A percentile compares a stretch with the other conserved stretches of the same genome.
phyloP scores from a whole-genome alignment of 2,329 filamentous ascomycete species.

The Penicillium sp. region DNA sequence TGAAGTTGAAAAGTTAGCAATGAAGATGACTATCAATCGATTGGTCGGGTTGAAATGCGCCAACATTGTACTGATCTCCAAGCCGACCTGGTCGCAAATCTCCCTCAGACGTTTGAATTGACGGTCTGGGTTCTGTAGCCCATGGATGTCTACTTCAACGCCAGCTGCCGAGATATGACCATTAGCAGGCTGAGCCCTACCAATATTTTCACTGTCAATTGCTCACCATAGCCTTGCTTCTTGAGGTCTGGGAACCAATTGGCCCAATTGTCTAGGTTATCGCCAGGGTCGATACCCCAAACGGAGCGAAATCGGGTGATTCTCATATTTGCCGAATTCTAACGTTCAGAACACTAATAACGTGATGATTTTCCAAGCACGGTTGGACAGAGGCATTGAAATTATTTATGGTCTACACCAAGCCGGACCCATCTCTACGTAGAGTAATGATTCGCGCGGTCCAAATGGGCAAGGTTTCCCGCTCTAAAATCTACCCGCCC shows the following conservation, averaged over 20 bases:
- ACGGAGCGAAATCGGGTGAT: slow-evolving; percentile 19
- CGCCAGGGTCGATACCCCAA: slow-evolving; percentile 21
- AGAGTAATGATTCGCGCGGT: neutral
- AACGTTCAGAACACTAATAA: too few species aligned
- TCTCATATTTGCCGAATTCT: slow-evolving; percentile 5
- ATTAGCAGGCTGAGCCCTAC: neutral
- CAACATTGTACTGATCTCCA: slow-evolving; percentile 20
- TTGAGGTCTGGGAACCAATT: slow-evolving; percentile 20
- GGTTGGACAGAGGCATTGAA: neutral
- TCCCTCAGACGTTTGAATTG: slow-evolving; percentile 6
- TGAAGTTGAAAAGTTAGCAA: neutral
- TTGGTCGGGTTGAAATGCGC: neutral
- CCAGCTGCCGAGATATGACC: slow-evolving; percentile 7
- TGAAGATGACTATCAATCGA: too few species aligned
- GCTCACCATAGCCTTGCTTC: slow-evolving; percentile 20
- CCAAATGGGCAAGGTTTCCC: neutral
- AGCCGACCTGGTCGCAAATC: slow-evolving; percentile 15
- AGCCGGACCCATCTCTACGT: neutral
- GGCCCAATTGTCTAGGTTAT: slow-evolving; percentile 17
- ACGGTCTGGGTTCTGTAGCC: slow-evolving; percentile 3
- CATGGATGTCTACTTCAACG: slow-evolving; percentile 20
- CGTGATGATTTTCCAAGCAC: neutral
- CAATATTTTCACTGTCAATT: neutral
- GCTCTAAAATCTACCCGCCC: neutral
- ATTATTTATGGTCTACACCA: neutral